phyloP scores from a whole-genome alignment of 257 asterid species.

The Osmanthus fragrans region DNA sequence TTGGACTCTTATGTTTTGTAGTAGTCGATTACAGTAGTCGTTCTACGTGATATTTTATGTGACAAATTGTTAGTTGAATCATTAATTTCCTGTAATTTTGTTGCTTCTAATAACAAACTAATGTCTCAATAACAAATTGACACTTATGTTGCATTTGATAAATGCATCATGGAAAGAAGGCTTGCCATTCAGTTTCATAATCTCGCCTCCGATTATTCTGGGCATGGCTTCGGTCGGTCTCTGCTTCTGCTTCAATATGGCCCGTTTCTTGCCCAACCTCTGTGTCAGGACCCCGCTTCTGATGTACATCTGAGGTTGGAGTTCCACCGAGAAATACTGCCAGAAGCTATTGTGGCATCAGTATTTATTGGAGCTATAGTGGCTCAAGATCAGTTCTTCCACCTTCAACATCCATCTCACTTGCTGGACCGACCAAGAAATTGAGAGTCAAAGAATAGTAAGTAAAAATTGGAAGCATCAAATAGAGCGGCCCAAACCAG shows the following conservation, averaged over 20 bases:
- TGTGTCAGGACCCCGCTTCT: conserved; percentile 65
- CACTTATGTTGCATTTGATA: too few species aligned
- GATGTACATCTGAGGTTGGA: conserved; percentile 65
- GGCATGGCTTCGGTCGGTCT: too few species aligned
- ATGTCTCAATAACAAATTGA: too few species aligned
- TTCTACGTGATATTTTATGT: too few species aligned
- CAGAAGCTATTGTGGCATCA: conserved; percentile 53
- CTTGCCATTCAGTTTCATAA: too few species aligned
- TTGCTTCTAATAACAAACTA: too few species aligned
- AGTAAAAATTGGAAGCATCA: neutral
- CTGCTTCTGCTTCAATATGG: conserved; percentile 31
- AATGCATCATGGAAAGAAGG: too few species aligned
- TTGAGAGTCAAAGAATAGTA: neutral
- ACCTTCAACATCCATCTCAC: conserved; percentile 61
- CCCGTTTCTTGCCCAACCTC: conserved; percentile 59
- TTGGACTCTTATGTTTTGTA: too few species aligned
- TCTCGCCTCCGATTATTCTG: too few species aligned
- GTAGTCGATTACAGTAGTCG: too few species aligned
- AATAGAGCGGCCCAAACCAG: neutral
- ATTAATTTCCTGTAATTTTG: too few species aligned
- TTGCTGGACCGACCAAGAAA: conserved; percentile 35
- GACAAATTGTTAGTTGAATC: too few species aligned
- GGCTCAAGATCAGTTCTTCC: conserved; percentile 52
- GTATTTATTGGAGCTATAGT: conserved; percentile 48
- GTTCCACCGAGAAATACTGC: conserved; percentile 54